A percentile compares a stretch with the other conserved stretches of the same genome.
phyloP scores from a whole-genome alignment of 2,329 filamentous ascomycete genomes.

The Apiospora phragmitis region DNA sequence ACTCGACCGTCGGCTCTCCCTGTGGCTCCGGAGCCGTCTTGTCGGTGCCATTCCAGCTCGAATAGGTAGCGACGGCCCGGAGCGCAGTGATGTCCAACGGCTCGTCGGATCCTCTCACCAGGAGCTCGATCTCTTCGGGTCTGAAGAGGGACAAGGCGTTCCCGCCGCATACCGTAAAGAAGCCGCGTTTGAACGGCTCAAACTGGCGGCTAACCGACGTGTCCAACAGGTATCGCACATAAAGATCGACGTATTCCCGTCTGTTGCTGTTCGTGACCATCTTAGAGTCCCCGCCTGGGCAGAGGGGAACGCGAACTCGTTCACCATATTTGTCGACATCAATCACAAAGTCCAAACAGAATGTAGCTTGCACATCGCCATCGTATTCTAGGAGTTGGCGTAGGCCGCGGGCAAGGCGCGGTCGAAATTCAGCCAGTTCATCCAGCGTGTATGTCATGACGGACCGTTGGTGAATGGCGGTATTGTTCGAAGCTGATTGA shows the following conservation, averaged over 20 bases:
- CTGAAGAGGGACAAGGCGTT: conserved; percentile 86
- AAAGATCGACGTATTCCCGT: conserved; percentile 82
- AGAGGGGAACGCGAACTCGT: conserved; percentile 66
- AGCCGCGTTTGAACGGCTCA: conserved; percentile 90
- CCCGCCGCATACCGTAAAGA: conserved; percentile 87
- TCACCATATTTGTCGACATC: conserved; percentile 77
- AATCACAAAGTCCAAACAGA: conserved; percentile 79
- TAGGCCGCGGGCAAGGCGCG: conserved; percentile 73
- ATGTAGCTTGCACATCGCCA: conserved; percentile 78
- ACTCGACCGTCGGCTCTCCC: conserved; percentile 67
- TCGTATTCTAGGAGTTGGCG: conserved; percentile 78
- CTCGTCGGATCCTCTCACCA: conserved; percentile 84
- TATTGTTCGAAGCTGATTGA: conserved; percentile 52
- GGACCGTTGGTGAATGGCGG: conserved; percentile 54
- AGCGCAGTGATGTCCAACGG: conserved; percentile 76
- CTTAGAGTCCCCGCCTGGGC: conserved; percentile 69
- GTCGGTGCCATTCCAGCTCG: conserved; percentile 62
- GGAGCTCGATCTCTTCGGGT: conserved; percentile 87
- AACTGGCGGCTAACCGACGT: conserved; percentile 78
- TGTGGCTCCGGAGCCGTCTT: conserved; percentile 44
- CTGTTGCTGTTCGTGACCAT: conserved; percentile 83
- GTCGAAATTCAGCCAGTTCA: conserved; percentile 81
- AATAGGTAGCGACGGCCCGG: conserved; percentile 75
- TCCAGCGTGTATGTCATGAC: conserved; percentile 74
- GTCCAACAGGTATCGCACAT: conserved; percentile 79